phyloP scores from a whole-genome alignment of 345 rosid genomes.

The Aquilaria yunnanensis region DNA sequence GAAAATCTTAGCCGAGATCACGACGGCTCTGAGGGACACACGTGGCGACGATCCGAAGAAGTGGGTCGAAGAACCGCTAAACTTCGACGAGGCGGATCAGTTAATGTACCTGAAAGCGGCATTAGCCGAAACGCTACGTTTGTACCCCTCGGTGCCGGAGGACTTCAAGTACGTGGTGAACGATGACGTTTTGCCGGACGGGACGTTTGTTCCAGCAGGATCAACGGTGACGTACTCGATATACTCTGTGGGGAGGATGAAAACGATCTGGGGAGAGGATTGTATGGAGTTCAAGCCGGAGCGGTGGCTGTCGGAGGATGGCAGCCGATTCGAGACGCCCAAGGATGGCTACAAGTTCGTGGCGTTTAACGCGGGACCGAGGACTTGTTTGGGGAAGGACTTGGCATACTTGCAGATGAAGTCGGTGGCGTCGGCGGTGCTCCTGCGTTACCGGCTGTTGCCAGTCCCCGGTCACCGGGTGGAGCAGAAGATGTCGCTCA shows the following conservation, averaged over 20 bases:
- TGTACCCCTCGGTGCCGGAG: conserved; percentile 89
- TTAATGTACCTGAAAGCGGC: conserved; percentile 80
- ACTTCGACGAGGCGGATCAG: conserved; percentile 74
- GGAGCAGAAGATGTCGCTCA: conserved; percentile 92
- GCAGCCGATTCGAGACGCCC: conserved; percentile 54
- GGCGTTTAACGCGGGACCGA: conserved; percentile 89
- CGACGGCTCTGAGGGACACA: conserved; percentile 47
- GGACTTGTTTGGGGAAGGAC: conserved; percentile 91
- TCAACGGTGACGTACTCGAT: conserved; percentile 88
- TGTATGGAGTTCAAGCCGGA: conserved; percentile 81
- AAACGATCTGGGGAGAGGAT: conserved; percentile 87
- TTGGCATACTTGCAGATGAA: conserved; percentile 90
- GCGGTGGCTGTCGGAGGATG: conserved; percentile 62
- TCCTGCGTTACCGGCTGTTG: conserved; percentile 65
- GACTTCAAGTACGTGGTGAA: conserved; percentile 72
- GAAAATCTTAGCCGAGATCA: conserved; percentile 59
- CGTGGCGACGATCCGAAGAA: conserved; percentile 53
- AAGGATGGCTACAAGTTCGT: conserved; percentile 82
- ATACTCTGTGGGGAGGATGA: conserved; percentile 84
- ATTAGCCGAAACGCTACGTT: conserved; percentile 76
- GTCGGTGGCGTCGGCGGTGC: conserved; percentile 78
- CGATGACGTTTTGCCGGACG: conserved; percentile 76
- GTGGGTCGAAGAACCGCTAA: conserved; percentile 70
- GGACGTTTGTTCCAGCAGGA: conserved; percentile 70
- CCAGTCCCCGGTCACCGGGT: conserved; percentile 73